Base-by-base conservation (phyloP, 768 basidiomycete species). In the Tulasnella sp. region DNA sequence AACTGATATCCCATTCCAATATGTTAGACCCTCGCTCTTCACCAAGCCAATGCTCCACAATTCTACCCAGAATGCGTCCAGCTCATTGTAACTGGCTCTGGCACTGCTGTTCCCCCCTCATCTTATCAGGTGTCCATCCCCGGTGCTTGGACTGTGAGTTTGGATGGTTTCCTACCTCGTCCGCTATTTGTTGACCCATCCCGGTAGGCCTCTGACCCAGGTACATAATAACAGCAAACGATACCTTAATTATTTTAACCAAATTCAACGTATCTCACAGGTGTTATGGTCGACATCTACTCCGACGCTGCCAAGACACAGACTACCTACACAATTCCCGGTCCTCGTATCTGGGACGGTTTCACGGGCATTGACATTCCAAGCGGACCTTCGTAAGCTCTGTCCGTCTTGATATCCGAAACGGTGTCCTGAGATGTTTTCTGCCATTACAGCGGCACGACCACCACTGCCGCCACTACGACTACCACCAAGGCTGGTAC, bases 11-110 rank as follows among this genome's bases (percentile, higher is more conserved):
- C 34, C 7, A 3, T 29, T 41, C 26, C 36, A 5, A 9, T 1
- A 19, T n/a, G 22, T 26, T 7, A 70, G 63, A 74, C 67, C n/a
- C 69, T 75, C 12, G 75, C 75, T 47, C 52, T 75, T 65, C 75
- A 75, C 35, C 73, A 74, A 37, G 62, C 73, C 62, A 75, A 75
- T 40, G 37, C 75, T 34, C 75, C 75, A 34, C 75, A 75, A 67
- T 75, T 75, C 73, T 75, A 75, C 36, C 74, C 75, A 34, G 75
- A 75, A 69, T 75, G 70, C 36, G 75, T 70, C 29, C 73, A 68
- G 47, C 47, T 65, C 71, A 40, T 71, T 26, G 68, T 75, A 9
- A 74, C 68, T 40, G 75, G 75, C 29, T 42, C 41, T 44, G 74
- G 72, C 19, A 69, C 67, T 8, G 42, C 72, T 16, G 69, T 67